phyloP scores from a whole-genome alignment of 495 filamentous ascomycete genomes.

The Tuber aestivum region DNA sequence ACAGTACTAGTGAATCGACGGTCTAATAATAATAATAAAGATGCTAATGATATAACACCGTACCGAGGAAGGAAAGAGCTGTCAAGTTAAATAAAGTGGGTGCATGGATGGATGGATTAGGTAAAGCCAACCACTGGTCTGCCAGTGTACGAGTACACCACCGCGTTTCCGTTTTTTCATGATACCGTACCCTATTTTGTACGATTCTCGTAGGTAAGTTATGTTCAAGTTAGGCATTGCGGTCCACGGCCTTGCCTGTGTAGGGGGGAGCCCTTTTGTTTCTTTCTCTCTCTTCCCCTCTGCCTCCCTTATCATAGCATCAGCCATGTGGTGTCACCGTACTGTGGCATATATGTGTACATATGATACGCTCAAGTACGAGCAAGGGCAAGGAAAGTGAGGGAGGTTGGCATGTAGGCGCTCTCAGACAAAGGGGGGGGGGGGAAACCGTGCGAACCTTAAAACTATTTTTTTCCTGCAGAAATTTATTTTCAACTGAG shows the following conservation, averaged over 20 bases:
- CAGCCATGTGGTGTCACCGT: not conserved
- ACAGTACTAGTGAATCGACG: too few species aligned
- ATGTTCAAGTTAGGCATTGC: not conserved
- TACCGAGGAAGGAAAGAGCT: not conserved
- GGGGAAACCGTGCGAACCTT: not conserved
- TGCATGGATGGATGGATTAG: too few species aligned
- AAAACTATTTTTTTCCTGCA: not conserved
- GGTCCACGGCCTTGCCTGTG: not conserved
- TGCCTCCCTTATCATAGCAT: not conserved
- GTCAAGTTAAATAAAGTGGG: too few species aligned
- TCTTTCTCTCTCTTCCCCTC: not conserved
- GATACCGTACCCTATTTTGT: not conserved
- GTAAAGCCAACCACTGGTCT: too few species aligned
- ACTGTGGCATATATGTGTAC: not conserved
- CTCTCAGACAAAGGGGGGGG: not conserved
- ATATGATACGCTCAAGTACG: too few species aligned
- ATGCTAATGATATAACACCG: too few species aligned
- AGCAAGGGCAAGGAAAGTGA: not conserved
- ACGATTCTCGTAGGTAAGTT: not conserved
- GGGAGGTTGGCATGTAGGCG: not conserved
- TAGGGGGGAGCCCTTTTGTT: not conserved
- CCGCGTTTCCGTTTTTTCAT: too few species aligned
- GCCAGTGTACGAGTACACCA: too few species aligned
- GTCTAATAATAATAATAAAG: too few species aligned
- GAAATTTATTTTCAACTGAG: not conserved